Base-by-base conservation (phyloP, 1,139 yeast genomes). In the Nadsonia commutata region DNA sequence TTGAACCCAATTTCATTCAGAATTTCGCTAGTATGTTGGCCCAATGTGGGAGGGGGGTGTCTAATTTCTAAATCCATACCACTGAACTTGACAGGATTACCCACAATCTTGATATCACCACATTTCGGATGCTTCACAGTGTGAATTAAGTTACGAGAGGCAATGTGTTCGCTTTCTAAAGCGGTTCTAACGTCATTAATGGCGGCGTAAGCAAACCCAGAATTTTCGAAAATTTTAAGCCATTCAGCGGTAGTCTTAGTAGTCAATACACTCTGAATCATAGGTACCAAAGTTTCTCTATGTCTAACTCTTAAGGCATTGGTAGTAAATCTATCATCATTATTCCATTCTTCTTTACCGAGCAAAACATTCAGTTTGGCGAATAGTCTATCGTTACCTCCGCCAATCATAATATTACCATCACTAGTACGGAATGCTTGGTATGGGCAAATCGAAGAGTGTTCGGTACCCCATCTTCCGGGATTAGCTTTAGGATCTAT, bases 381-480 rank as follows among this genome's bases (percentile, higher is more conserved):
- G 51, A 59, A 65, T 41, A 63, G 54, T 36, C 59, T 60, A 49
- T 66, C 68, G 45, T 65, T 65, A 7, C 68, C 69, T 11, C 68
- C 68, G n/a, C 70, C 70, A 43, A 66, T 59, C 64, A 65, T 61
- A 33, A 65, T 59, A 31, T 55, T 51, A 37, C 62, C 63, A 27
- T 63, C 67, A 18, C 55, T 52, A 7, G 68, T 65, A 16, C 59
- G 62, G 44, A 66, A 66, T 1, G 67, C 65, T 48, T 66, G 67
- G 52, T 66, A 66, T 1, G 70, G 70, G 37, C 65, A 63, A 38
- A 66, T 66, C 20, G 66, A 58, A 1, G 70, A 68, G 46, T 66
- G 70, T 2, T 66, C 65, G 3, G 68, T 63, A 16, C 70, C 70
- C 46, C 60, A 66, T 4, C 70, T 54, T 5, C 68, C 69, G 1